Evolutionary conservation across 495 filamentous ascomycete genomes (phyloP).

Genomic region (Penicillium daleae): DNA sequence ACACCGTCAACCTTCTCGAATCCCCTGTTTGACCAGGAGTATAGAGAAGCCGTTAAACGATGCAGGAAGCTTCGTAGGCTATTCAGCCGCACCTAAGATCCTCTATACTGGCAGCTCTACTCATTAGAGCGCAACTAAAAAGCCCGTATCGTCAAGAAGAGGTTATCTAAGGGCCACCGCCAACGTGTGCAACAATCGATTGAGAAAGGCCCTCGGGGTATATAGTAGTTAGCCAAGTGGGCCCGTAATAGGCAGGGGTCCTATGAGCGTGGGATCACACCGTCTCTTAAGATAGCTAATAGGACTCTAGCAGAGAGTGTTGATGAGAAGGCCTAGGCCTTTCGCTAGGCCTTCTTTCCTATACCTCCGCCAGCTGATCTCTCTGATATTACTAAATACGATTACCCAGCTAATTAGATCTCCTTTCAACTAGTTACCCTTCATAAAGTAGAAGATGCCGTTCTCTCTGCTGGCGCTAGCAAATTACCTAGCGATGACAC

Average conservation of each 20-base stretch:
- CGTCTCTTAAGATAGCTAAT: neutral
- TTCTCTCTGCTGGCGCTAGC: neutral
- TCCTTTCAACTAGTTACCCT: neutral
- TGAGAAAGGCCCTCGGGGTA: slow-evolving; percentile 5
- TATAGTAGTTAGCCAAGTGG: slow-evolving; percentile 19
- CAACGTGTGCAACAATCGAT: slow-evolving; percentile 11
- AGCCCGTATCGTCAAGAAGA: no score
- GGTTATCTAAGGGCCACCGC: neutral
- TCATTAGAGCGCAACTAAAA: neutral
- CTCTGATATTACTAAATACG: neutral
- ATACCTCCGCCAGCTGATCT: slow-evolving; percentile 12
- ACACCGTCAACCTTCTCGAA: slow-evolving; percentile 9
- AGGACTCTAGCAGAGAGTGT: neutral
- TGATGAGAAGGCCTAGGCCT: neutral
- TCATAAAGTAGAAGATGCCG: slow-evolving; percentile 5
- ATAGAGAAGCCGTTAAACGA: slow-evolving; percentile 1
- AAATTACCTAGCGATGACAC: slow-evolving; percentile 17
- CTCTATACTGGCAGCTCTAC: slow-evolving; percentile 7
- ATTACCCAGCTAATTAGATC: slow-evolving; percentile 5
- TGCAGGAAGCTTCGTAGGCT: neutral
- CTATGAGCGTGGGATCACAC: neutral
- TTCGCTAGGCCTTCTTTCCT: slow-evolving; percentile 8
- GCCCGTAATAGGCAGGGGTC: neutral
- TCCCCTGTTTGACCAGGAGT: slow-evolving; percentile 7
- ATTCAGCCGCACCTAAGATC: slow-evolving; percentile 2